Conservation (phyloP, 371 early-diverging fungal species). For the Apophysomyces sp. region DNA sequence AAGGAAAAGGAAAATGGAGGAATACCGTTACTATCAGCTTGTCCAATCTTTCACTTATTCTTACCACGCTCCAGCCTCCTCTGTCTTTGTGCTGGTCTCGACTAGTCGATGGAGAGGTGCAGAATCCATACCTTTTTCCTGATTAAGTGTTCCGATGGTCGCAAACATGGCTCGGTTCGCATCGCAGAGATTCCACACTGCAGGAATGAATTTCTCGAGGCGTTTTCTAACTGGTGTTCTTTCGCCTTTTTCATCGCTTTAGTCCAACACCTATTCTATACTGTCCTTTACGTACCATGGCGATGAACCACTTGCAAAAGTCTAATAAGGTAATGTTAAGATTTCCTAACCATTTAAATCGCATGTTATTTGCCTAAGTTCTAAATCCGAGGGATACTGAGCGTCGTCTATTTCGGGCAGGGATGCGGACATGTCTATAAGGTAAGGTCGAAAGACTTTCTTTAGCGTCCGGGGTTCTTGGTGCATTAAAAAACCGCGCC, state of each 20-base stretch:
- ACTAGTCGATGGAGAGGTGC: slow-evolving; percentile 35
- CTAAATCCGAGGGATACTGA: neutral
- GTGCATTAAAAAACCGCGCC: too few species aligned
- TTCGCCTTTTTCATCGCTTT: slow-evolving; percentile 32
- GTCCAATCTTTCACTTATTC: slow-evolving; percentile 2
- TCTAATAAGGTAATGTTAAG: slow-evolving; percentile 9
- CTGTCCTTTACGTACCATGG: slow-evolving; percentile 42
- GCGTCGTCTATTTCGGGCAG: neutral
- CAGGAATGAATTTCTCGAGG: slow-evolving; percentile 38
- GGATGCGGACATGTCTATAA: neutral
- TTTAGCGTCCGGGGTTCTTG: neutral
- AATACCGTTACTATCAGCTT: neutral
- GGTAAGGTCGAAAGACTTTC: too few species aligned
- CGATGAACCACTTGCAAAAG: slow-evolving; percentile 55
- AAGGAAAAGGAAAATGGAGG: too few species aligned
- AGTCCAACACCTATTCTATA: neutral
- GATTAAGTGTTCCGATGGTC: slow-evolving; percentile 38
- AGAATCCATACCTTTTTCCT: neutral
- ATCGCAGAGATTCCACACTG: slow-evolving; percentile 57
- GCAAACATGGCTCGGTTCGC: slow-evolving; percentile 46
- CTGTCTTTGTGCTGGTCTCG: slow-evolving; percentile 22
- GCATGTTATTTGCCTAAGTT: neutral
- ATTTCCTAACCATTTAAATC: neutral
- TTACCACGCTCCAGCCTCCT: slow-evolving; percentile 39
- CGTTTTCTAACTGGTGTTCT: slow-evolving; percentile 54